Evolutionary conservation across 805 yeast species (phyloP).

Genomic region (Saccharomycopsis microspora): DNA sequence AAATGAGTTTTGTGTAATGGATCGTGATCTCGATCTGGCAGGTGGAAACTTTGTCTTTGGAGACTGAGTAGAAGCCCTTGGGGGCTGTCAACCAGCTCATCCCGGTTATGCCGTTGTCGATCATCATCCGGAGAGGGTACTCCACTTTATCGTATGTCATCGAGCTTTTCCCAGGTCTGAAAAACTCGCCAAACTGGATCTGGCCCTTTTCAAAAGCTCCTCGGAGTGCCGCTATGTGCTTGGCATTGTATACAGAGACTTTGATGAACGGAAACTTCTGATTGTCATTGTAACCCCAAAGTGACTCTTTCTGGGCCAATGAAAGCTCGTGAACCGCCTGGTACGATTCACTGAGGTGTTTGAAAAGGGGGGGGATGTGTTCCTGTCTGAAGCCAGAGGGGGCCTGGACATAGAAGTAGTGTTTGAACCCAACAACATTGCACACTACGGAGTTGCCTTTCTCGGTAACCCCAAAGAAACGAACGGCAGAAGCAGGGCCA

Average conservation of each 20-base stretch:
- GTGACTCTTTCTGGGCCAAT: constrained; percentile 62
- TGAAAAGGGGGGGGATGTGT: constrained; percentile 36
- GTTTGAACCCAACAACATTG: constrained; percentile 79
- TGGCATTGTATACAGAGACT: constrained; percentile 55
- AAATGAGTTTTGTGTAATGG: constrained; percentile 52
- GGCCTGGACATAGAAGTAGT: constrained; percentile 85
- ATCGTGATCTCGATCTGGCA: constrained; percentile 81
- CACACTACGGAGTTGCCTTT: constrained; percentile 85
- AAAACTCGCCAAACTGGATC: constrained; percentile 49
- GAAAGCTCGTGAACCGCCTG: constrained; percentile 57
- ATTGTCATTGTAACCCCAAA: constrained; percentile 89
- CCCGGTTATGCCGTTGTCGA: constrained; percentile 86
- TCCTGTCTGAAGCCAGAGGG: constrained; percentile 62
- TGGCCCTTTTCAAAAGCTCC: constrained; percentile 79
- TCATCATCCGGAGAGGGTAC: constrained; percentile 76
- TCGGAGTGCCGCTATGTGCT: constrained; percentile 56
- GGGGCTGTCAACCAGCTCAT: constrained; percentile 98
- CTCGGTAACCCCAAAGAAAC: constrained; percentile 87
- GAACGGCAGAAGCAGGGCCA: constrained; percentile 49
- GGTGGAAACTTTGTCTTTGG: constrained; percentile 42
- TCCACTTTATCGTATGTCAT: constrained; percentile 87
- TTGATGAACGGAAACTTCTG: constrained; percentile 70
- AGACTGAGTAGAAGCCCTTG: constrained; percentile 47
- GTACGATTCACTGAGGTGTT: constrained; percentile 36
- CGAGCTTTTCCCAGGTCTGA: constrained; percentile 38